phyloP scores from a whole-genome alignment of 768 basidiomycete genomes.

The Nevesoporus exiguus region DNA sequence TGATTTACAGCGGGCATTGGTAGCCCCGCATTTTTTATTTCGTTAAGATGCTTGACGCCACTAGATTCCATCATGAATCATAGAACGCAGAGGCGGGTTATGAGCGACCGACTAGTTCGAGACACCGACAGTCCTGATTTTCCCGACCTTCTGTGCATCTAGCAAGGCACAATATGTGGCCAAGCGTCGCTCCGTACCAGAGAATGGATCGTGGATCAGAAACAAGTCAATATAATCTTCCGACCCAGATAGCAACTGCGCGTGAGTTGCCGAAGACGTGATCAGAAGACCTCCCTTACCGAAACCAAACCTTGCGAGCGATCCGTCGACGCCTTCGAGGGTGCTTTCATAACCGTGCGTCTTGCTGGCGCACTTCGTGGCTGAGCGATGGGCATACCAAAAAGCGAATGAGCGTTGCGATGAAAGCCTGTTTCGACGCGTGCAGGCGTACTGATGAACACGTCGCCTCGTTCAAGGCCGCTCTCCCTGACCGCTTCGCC shows the following conservation, averaged over 20 bases:
- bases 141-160: slow-evolving; percentile 59
- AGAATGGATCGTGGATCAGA: slow-evolving; percentile 71
- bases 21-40: slow-evolving; percentile 60
- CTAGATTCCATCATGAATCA: slow-evolving; percentile 35
- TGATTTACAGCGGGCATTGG: slow-evolving; percentile 76
- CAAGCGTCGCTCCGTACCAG: slow-evolving; percentile 62
- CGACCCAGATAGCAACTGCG: not conserved
- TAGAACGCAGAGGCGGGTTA: not conserved
- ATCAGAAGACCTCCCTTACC: slow-evolving; percentile 38
- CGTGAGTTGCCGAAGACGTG: slow-evolving; percentile 9
- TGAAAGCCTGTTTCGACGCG: not conserved
- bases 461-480: slow-evolving; percentile 50
- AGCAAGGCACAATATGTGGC: slow-evolving; percentile 68
- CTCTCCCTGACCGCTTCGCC: slow-evolving; percentile 57
- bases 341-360: slow-evolving; percentile 64
- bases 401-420: not conserved
- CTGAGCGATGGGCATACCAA: slow-evolving; percentile 31
- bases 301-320: slow-evolving; percentile 55
- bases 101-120: slow-evolving; percentile 67
- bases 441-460: slow-evolving; percentile 62
- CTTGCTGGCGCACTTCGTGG: slow-evolving; percentile 59
- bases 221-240: slow-evolving; percentile 69
- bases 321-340: slow-evolving; percentile 54
- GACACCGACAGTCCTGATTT: slow-evolving; percentile 71
- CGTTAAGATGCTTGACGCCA: slow-evolving; percentile 67